phyloP scores from a whole-genome alignment of 2,329 filamentous ascomycete genomes.

The Lizonia empirigonia region DNA sequence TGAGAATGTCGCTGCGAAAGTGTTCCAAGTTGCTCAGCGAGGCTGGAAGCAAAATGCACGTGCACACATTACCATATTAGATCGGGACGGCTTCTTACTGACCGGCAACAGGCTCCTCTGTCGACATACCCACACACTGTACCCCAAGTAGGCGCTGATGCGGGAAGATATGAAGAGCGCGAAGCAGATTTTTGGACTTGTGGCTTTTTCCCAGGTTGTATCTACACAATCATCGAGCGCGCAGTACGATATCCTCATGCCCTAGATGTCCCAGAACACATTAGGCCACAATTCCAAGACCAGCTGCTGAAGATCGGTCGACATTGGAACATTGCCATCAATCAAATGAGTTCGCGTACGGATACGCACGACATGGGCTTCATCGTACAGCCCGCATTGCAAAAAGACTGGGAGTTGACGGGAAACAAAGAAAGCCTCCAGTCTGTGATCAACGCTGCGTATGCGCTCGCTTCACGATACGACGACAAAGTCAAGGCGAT shows the following conservation, averaged over 20 bases:
- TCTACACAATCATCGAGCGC: slow-evolving; percentile 43
- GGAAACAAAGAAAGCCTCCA: slow-evolving; percentile 48
- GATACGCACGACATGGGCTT: slow-evolving; percentile 63
- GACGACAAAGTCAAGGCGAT: slow-evolving; percentile 52
- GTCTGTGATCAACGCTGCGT: slow-evolving; percentile 53
- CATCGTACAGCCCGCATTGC: slow-evolving; percentile 57
- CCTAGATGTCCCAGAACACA: slow-evolving; percentile 25
- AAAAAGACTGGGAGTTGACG: slow-evolving; percentile 56
- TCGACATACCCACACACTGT: slow-evolving; percentile 42
- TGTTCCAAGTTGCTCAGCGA: slow-evolving; percentile 42
- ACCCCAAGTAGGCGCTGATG: slow-evolving; percentile 31
- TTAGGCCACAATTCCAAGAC: slow-evolving; percentile 27
- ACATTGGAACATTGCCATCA: slow-evolving; percentile 42
- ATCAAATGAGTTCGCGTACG: slow-evolving; percentile 46
- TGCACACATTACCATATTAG: no score
- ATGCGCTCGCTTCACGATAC: slow-evolving; percentile 53
- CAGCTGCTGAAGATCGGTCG: slow-evolving; percentile 36
- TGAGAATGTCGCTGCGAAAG: slow-evolving; percentile 39
- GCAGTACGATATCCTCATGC: slow-evolving; percentile 38
- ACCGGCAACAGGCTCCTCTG: slow-evolving; percentile 30
- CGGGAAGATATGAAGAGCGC: slow-evolving; percentile 41
- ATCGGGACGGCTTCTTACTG: background rate
- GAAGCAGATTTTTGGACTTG: slow-evolving; percentile 48
- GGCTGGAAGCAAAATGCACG: slow-evolving; percentile 32
- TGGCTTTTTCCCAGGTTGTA: slow-evolving; percentile 44